Evolutionary conservation across 306 rosid genomes (phyloP), one percentile per base, ranked within the genome.

Genomic region (Sicyos baderoa): DNA sequence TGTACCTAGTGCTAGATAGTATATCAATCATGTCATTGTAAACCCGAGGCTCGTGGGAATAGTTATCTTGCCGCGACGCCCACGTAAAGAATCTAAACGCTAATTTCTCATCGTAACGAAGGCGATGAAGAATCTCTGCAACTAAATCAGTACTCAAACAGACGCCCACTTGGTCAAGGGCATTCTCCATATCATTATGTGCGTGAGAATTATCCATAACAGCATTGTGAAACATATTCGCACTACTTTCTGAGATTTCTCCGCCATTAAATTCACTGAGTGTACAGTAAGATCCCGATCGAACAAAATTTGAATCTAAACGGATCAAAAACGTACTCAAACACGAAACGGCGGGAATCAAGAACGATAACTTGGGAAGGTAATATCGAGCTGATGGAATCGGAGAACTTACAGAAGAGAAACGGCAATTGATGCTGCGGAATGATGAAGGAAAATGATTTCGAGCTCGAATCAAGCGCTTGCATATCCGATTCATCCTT

Each of bases 1-100:
- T 89, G 72, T 87, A 83, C 78, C 45, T 86, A 2, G 96, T 87
- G 74, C 91, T 78, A 17, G 98, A 89, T 22, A 92, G 35, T 58
- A 86, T 89, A 49, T 89, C 96, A 58, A 92, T 87, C 98, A 92
- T 86, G 48, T 87, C 95, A 74, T 83, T 87, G 55, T 84, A 92
- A 23, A 79, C 93, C 70, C 66, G 61, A 75, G 80, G 70, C 70
- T 91, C 96, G 18, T 91, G 96, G 19, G 76, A 83, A 79, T 92
- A 92, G 73, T 83, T 83, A 45, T 86, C 89, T 73, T 79, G 90
- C 54, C 71, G 85, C 48, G 93, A 96, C 17, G 89, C 93, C 97
- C 96, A 89, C 17, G 85, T 89, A 76, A 92, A 92, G 60, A 89
- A 89, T 72, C 96, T 83, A 80, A 87, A 86, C 3, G 98, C 98